Evolutionary conservation across 768 basidiomycete species (phyloP).

Genomic region (Mycena rosella): DNA sequence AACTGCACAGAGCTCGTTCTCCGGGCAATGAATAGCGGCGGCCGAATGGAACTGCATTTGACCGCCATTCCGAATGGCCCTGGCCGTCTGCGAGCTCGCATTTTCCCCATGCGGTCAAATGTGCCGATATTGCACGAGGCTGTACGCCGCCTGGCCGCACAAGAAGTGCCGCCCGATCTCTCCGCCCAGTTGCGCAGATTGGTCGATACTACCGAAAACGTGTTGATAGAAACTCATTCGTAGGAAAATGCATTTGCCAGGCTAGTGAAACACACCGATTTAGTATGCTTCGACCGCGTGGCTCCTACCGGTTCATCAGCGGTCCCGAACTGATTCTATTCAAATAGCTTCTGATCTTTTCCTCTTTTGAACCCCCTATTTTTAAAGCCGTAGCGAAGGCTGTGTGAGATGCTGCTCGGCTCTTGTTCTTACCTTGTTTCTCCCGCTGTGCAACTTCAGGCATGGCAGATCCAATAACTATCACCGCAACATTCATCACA

Average conservation of each 20-base stretch:
- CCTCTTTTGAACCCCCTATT: no score
- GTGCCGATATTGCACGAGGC: neutral
- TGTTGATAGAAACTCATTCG: neutral
- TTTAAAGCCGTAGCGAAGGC: no score
- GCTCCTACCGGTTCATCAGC: no score
- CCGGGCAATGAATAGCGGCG: neutral
- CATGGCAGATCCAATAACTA: conserved; percentile 17
- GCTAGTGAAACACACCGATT: no score
- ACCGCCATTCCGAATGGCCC: neutral
- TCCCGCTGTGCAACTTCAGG: neutral
- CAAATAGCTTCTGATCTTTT: no score
- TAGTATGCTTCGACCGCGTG: no score
- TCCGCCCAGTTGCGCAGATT: neutral
- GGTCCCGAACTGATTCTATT: no score
- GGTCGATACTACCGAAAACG: neutral
- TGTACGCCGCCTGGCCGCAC: neutral
- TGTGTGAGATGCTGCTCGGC: no score
- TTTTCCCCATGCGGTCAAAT: neutral
- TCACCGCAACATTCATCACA: conserved; percentile 16
- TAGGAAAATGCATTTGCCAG: no score
- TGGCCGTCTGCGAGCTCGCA: neutral
- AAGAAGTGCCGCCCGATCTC: neutral
- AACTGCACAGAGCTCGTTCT: neutral
- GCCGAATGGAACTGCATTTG: neutral
- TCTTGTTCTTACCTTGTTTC: neutral